Base-by-base conservation (phyloP, 352 stramenopile species). In the Lagenidium sp. region DNA sequence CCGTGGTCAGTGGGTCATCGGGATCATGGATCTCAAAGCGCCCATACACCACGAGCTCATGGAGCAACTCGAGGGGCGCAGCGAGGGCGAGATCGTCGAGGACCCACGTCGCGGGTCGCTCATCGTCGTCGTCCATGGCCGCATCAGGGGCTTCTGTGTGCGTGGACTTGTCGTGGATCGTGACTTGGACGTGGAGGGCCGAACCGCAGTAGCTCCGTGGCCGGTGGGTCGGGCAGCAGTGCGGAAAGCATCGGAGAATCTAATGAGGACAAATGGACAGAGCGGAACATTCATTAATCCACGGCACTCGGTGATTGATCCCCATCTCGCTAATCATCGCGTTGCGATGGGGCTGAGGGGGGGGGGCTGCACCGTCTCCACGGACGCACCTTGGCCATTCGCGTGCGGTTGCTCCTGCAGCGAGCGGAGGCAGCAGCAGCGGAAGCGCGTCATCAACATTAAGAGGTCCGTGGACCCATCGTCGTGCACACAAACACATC, bases 201-300 rank as follows among this genome's bases (percentile, higher is more conserved):
- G 57, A 52, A 4, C 68, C 68, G 48, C 68, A 82, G 52, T 82
- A 78, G 44, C 65, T 71, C 3, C 68, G 63, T 10, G 52, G 47
- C 4, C 63, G 57, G 34, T 82, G 68, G 6, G 41, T 58, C 2
- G 65, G 65, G 38, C 68, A 82, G 44, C 68, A 82, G 34, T 82
- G 68, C 2, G 68, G 68, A 53, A 82, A 82, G 38, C 68, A 82
- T 4, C 65, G 68, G 28, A 77, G 29, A 28, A 77, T 68, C 68
- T 81, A 60, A 3, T 8, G 12, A 41, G 35, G n/a, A 29, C 4
- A 5, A 29, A 38, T 36, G 29, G 35, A 21, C 10, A 44, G 4
- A 11, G 39, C 23, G 19, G 12, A 23, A 34, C 11, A 50, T 1
- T 41, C 41, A 24, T 16, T 34, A 25, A 47, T 32, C 28, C 12